Percentiles rank a stretch among this genome's conserved stretches.
Conservation (phyloP, 495 filamentous ascomycete species). For the Symbiotaphrina buchneri region DNA sequence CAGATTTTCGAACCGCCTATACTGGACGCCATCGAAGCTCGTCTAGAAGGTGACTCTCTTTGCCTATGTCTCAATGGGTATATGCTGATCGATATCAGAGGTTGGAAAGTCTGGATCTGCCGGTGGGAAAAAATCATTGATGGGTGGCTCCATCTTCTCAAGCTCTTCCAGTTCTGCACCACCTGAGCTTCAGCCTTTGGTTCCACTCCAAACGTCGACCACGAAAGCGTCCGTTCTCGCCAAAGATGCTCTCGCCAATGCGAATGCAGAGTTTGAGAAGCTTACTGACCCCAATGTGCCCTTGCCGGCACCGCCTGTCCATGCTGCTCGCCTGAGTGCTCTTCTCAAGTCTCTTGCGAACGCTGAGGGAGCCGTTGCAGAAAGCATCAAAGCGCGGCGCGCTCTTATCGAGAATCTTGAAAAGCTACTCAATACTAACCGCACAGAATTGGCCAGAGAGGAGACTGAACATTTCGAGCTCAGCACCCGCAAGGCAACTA, state of each 20-base stretch:
- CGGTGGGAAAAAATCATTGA: constrained; percentile 33
- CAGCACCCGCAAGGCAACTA: constrained; percentile 30
- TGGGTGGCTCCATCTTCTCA: constrained; percentile 54
- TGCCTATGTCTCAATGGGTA: neutral
- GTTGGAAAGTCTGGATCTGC: constrained; percentile 54
- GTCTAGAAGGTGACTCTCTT: constrained; percentile 41
- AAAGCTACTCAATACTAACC: constrained; percentile 55
- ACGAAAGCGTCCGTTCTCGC: constrained; percentile 41
- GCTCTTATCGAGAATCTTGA: constrained; percentile 60
- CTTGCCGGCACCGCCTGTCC: constrained; percentile 59
- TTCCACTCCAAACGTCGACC: constrained; percentile 46
- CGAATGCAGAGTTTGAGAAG: constrained; percentile 63
- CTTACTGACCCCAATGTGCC: constrained; percentile 42
- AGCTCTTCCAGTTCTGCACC: constrained; percentile 33
- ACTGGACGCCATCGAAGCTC: constrained; percentile 52
- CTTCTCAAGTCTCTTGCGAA: constrained; percentile 71
- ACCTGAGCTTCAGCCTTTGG: constrained; percentile 50
- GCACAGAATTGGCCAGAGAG: constrained; percentile 42
- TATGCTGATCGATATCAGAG: constrained; percentile 19
- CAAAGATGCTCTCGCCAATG: constrained; percentile 36
- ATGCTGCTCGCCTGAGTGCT: constrained; percentile 72
- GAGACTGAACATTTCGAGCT: constrained; percentile 36
- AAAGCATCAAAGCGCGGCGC: constrained; percentile 69
- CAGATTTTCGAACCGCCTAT: constrained; percentile 64
- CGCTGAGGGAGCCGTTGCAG: constrained; percentile 78